Evolutionary conservation across 495 filamentous ascomycete species (phyloP).

Genomic region (Annulohypoxylon maeteangense): DNA sequence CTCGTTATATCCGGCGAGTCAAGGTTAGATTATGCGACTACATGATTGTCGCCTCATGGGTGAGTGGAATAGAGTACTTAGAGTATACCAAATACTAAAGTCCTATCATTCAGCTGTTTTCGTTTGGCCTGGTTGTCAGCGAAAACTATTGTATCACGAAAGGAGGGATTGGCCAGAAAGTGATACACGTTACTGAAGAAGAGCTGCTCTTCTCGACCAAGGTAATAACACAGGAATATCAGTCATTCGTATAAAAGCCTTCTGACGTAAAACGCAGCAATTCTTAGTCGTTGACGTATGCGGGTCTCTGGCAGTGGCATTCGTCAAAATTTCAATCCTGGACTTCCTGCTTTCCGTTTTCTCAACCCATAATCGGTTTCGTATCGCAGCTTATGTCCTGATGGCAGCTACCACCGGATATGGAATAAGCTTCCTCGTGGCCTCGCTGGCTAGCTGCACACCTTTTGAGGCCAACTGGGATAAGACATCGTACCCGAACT

Average conservation of each 20-base stretch:
- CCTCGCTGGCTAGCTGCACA: not conserved
- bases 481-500: not conserved
- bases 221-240: no score
- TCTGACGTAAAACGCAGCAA: not conserved
- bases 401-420: not conserved
- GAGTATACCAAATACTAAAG: not conserved
- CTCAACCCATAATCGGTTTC: not conserved
- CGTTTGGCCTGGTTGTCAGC: conserved; percentile 3
- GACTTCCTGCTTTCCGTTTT: conserved; percentile 11
- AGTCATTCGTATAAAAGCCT: not conserved
- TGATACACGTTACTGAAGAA: not conserved
- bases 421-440: not conserved
- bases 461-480: conserved; percentile 13
- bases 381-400: not conserved
- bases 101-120: not conserved
- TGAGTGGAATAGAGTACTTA: not conserved
- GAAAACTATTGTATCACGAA: conserved; percentile 7
- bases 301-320: conserved; percentile 5
- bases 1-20: not conserved
- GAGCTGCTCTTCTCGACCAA: conserved; percentile 5
- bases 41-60: conserved; percentile 7
- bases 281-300: conserved; percentile 6
- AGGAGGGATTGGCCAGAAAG: conserved; percentile 3
- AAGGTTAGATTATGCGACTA: conserved; percentile 4
- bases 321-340: conserved; percentile 10